Evolutionary conservation across 2,329 filamentous ascomycete species (phyloP), one percentile per base, ranked within the genome.

Genomic region (Botryotinia convoluta): DNA sequence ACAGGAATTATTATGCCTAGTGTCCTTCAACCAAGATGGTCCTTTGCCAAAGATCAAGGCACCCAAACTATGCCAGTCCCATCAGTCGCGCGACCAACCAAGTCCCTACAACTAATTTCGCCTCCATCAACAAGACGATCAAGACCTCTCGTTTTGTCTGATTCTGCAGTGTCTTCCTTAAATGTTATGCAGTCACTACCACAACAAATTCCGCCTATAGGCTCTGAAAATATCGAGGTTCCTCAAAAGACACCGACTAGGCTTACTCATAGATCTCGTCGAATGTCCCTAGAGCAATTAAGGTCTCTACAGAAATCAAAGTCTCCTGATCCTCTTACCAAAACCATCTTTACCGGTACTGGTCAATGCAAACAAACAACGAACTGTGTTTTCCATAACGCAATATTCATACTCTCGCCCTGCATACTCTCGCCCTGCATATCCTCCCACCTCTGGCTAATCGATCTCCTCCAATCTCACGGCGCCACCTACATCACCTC

Each of bases 371-470:
- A 26, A 16, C 48, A 77, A 10, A 44, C 65, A 8, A 26, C 57
- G 1, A 29, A 64, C 9, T 80, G 78, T 67, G 74, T 68, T 5
- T 70, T 78, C 32, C 62, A 45, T 14, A 72, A 74, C n/a, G 76
- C 73, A 48, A 74, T 80, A 16, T 78, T 81, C 68, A 60, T 80
- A 29, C 74, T 81, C 16, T 72, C 76, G 29, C 79, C 80, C 3
- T 77, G 71, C 73, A 74, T 81, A 18, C 59, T 76, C 3, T 22
- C 48, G n/a, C n/a, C 80, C 3, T 77, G 71, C 73, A 74, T 81
- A 18, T 60, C 76, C 3, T 22, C 48, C 1, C 71, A 68, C 18
- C 74, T 73, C 0, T 77, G 75, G 45, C 51, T 81, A 18, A 75
- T 72, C 22, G 70, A 75, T 29, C 74, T 81, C 16, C 74, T 81